Evolutionary conservation across 441 rosid species (phyloP).

Genomic region (Omphalea diandra): DNA sequence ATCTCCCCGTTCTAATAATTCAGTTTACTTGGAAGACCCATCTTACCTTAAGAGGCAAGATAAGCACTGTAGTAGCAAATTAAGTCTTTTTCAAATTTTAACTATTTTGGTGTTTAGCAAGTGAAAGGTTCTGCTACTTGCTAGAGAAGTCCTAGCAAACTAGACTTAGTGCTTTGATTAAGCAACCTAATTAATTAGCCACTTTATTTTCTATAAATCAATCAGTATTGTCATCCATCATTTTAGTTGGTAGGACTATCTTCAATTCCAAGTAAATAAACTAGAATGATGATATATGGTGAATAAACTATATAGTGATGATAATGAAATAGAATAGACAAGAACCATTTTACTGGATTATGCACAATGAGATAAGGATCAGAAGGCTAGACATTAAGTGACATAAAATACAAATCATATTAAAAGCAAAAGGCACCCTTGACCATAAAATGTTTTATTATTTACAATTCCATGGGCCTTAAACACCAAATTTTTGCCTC

Average conservation of each 20-base stretch:
- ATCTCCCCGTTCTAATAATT: not conserved
- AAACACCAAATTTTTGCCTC: not conserved
- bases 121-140: not conserved
- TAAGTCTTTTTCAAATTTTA: not conserved
- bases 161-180: too few relatives aligned
- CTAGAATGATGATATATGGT: not conserved
- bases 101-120: not conserved
- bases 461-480: slow-evolving; percentile 40
- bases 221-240: too few relatives aligned
- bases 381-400: not conserved
- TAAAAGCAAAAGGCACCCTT: slow-evolving; percentile 24
- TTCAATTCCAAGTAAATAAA: not conserved
- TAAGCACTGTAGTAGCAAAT: not conserved
- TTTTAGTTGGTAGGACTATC: not conserved
- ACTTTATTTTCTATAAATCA: too few relatives aligned
- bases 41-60: not conserved
- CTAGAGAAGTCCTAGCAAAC: too few relatives aligned
- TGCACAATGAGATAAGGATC: slow-evolving; percentile 1
- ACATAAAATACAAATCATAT: slow-evolving; percentile 19
- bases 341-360: not conserved
- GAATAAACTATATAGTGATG: not conserved
- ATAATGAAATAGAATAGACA: not conserved
- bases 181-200: too few relatives aligned
- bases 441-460: slow-evolving; percentile 19
- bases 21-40: not conserved